Conservation (phyloP, 2,329 filamentous ascomycete genomes). For the Paecilomyces sp. region DNA sequence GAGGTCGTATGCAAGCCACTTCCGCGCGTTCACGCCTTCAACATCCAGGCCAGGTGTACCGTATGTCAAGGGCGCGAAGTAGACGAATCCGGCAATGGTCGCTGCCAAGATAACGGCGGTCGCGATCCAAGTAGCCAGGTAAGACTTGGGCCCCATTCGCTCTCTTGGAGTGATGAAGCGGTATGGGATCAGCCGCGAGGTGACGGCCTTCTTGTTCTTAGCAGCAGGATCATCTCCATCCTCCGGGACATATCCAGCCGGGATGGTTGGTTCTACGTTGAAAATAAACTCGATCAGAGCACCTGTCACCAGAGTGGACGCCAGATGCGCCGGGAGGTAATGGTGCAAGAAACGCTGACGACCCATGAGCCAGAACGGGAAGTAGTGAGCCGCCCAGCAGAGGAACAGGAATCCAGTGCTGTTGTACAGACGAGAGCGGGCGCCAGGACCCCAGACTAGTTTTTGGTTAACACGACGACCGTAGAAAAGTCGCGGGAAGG, state of each 20-base stretch:
- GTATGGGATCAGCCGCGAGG: conserved; percentile 14
- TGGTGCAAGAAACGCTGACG: conserved; percentile 97
- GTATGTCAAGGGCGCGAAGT: conserved; percentile 92
- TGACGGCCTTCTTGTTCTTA: conserved; percentile 35
- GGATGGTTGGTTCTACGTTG: conserved; percentile 68
- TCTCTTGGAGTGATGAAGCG: conserved; percentile 72
- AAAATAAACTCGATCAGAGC: conserved; percentile 94
- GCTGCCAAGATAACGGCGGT: conserved; percentile 60
- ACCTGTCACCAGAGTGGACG: conserved; percentile 82
- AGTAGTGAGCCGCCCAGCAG: conserved; percentile 93
- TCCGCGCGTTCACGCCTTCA: conserved; percentile 69
- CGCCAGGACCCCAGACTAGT: conserved; percentile 53
- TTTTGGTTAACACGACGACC: conserved; percentile 7
- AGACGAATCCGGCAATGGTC: conserved; percentile 74
- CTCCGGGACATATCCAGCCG: conserved; percentile 37
- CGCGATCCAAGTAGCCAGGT: conserved; percentile 73
- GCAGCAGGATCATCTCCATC: conserved; percentile 29
- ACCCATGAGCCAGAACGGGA: conserved; percentile 97
- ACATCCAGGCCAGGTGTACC: conserved; percentile 83
- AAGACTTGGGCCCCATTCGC: conserved; percentile 70
- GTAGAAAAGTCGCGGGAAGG: background rate
- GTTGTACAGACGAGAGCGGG: conserved; percentile 92
- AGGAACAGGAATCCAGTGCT: conserved; percentile 99
- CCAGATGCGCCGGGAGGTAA: conserved; percentile 90
- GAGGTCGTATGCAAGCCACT: conserved; percentile 95